phyloP scores from a whole-genome alignment of 2,329 filamentous ascomycete genomes.

The Aspergillus arachidicola region DNA sequence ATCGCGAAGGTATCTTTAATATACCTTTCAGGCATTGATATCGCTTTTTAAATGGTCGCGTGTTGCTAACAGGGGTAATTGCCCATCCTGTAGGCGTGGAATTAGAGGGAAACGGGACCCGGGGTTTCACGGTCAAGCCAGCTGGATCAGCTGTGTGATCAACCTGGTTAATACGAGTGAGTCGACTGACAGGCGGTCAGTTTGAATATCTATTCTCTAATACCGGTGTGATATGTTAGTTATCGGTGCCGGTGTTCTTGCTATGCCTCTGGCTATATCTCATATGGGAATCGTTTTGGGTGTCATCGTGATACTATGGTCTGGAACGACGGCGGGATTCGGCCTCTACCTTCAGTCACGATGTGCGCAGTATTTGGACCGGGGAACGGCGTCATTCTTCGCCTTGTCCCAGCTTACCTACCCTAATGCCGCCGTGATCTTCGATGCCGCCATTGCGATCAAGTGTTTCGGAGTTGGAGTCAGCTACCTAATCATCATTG shows the following conservation, averaged over 20 bases:
- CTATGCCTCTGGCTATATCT: conserved; percentile 92
- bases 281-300: conserved; percentile 93
- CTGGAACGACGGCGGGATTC: conserved; percentile 83
- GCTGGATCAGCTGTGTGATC: conserved; percentile 87
- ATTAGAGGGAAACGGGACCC: conserved; percentile 69
- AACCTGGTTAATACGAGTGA: conserved; percentile 95
- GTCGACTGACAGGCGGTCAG: conserved; percentile 16
- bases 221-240: conserved; percentile 55
- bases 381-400: conserved; percentile 88
- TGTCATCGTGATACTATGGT: conserved; percentile 84
- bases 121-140: conserved; percentile 72
- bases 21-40: not conserved
- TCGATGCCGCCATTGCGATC: conserved; percentile 92
- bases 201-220: conserved; percentile 16
- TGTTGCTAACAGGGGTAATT: conserved; percentile 11
- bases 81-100: conserved; percentile 28
- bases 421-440: conserved; percentile 91
- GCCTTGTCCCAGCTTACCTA: conserved; percentile 97
- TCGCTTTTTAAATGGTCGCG: not conserved
- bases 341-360: conserved; percentile 92
- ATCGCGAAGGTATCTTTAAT: conserved; percentile 32
- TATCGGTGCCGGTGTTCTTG: conserved; percentile 89
- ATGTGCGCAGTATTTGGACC: conserved; percentile 90
- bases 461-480: conserved; percentile 98
- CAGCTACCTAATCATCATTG: conserved; percentile 98